Evolutionary conservation across 805 yeast species (phyloP), one percentile per base, ranked within the genome.

Genomic region (Sugiyamaella lignohabitans): DNA sequence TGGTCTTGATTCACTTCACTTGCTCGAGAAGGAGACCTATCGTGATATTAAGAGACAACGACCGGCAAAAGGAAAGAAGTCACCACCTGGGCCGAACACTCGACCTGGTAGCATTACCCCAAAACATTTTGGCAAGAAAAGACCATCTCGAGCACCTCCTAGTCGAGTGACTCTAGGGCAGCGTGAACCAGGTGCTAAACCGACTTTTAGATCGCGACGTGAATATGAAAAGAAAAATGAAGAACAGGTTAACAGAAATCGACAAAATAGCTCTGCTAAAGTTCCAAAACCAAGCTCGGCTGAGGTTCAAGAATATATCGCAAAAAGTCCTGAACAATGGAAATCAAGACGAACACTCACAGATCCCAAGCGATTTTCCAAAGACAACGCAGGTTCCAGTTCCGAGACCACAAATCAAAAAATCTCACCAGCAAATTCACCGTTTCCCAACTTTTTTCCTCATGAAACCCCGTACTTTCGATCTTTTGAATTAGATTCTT

Each of bases 401-500:
- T n/a, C n/a, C n/a, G n/a, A n/a, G n/a, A n/a, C n/a, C n/a, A n/a
- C n/a, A n/a, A n/a, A n/a, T n/a, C n/a, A n/a, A n/a, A n/a, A n/a
- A n/a, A n/a, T n/a, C n/a, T n/a, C n/a, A n/a, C 32, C 32, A 27
- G 14, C 32, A 16, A 2, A 16, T 8, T 19, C 20, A 32, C 44
- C 48, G 19, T 45, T 45, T 34, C 14, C 6, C 10, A 29, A 39
- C 32, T 45, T 45, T 35, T 19, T 3, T 5, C 23, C 17, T 14
- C 18, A 19, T 4, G 48, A 45, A n/a, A 11, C 27, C 6, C n/a
- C 32, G 4, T 18, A 16, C 19, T 14, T 20, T 19, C 19, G n/a
- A 32, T 22, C 27, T 18, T 18, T 45, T 2, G 49, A 44, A 24
- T 17, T 53, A 6, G 29, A 37, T n/a, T 21, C 51, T 5, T 14